Percentiles rank a stretch among this genome's conserved stretches.
Conservation (phyloP, 2,329 filamentous ascomycete species). For the Talaromyces sp. region DNA sequence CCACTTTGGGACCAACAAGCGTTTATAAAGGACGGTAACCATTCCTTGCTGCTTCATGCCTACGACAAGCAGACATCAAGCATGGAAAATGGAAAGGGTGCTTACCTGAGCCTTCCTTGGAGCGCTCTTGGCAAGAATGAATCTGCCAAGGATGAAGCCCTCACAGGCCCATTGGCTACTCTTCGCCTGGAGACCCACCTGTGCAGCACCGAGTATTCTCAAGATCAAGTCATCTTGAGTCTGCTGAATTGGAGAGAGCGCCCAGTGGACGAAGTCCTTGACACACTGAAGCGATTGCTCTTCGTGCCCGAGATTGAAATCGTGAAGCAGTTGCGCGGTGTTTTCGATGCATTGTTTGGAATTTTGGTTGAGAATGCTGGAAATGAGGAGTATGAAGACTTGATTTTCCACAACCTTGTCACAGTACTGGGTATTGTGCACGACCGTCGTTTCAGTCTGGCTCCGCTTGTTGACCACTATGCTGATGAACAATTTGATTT, state of each 20-base stretch:
- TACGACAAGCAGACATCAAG: constrained; percentile 88
- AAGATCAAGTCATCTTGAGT: constrained; percentile 82
- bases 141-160: constrained; percentile 69
- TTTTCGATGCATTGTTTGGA: constrained; percentile 88
- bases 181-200: constrained; percentile 80
- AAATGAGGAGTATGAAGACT: constrained; percentile 87
- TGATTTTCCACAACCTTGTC: constrained; percentile 88
- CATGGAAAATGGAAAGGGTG: constrained; percentile 72
- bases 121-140: constrained; percentile 67
- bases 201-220: constrained; percentile 92
- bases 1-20: constrained; percentile 91
- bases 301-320: constrained; percentile 98
- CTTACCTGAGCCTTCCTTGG: constrained; percentile 86
- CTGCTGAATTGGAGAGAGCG: constrained; percentile 84
- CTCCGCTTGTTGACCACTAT: constrained; percentile 88
- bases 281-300: constrained; percentile 77
- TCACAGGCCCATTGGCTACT: constrained; percentile 78
- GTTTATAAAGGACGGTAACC: constrained; percentile 82
- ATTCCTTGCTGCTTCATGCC: constrained; percentile 80
- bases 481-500: constrained; percentile 88
- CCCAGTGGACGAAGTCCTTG: constrained; percentile 69
- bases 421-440: constrained; percentile 91
- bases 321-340: constrained; percentile 86
- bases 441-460: constrained; percentile 88
- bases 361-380: constrained; percentile 90